Conservation (phyloP, 345 rosid species). For the Acer yangbiense region DNA sequence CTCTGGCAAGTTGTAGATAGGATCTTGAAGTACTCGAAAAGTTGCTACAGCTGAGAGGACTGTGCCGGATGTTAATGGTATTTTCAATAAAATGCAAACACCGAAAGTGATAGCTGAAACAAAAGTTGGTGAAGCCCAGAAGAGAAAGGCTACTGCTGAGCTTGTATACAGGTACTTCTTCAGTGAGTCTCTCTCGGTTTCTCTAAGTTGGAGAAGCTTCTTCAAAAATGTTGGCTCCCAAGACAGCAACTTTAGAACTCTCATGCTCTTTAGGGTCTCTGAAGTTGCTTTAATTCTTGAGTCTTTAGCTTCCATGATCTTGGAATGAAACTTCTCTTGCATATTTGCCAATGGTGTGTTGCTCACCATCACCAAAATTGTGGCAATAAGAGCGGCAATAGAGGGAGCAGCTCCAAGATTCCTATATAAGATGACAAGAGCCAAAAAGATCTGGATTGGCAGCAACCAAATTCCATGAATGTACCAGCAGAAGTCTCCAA, state of each 20-base stretch:
- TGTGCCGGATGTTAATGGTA: constrained; percentile 47
- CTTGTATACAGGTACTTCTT: constrained; percentile 54
- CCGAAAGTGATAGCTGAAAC: constrained; percentile 58
- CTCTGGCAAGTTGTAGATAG: constrained; percentile 64
- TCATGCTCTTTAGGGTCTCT: constrained; percentile 62
- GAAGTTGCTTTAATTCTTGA: constrained; percentile 50
- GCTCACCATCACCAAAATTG: constrained; percentile 61
- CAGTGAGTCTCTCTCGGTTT: constrained; percentile 48
- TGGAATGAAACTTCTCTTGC: constrained; percentile 56
- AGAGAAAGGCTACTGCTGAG: constrained; percentile 61
- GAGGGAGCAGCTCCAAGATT: constrained; percentile 66
- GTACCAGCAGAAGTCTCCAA: constrained; percentile 65
- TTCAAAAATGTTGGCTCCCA: constrained; percentile 51
- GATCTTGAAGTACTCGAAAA: constrained; percentile 62
- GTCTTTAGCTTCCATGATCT: constrained; percentile 61
- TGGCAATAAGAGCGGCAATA: constrained; percentile 51
- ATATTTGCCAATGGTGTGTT: constrained; percentile 62
- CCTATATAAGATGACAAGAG: constrained; percentile 47
- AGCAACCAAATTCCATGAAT: constrained; percentile 74
- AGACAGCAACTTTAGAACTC: constrained; percentile 53
- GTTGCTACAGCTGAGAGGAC: constrained; percentile 69
- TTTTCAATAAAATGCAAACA: constrained; percentile 45
- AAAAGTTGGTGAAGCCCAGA: constrained; percentile 63
- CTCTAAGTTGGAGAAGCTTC: constrained; percentile 55
- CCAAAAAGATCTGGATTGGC: constrained; percentile 62